These are phyloP conservation scores for Ceratobasidium sp. DNA, from an alignment of 1,284 basidiomycete species.

Conservation along the genomic window DNA sequence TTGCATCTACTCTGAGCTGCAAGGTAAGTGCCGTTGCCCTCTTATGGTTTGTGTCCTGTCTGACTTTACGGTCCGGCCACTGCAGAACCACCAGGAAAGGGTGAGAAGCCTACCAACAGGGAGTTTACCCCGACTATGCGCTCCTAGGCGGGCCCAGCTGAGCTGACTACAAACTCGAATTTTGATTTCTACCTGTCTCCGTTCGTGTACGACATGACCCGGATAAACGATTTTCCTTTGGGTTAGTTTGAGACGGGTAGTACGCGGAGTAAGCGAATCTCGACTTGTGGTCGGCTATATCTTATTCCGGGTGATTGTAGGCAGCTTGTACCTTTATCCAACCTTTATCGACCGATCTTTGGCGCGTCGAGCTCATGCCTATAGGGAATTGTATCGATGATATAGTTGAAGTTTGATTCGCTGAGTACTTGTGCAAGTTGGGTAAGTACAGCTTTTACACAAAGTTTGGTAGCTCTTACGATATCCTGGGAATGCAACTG, in stretches of 20 bases:
- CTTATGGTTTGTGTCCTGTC: background rate
- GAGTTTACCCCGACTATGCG: background rate
- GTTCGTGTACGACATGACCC: constrained; percentile 70
- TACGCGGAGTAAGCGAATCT: constrained; percentile 61
- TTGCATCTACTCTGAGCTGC: too few species aligned
- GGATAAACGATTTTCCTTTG: constrained; percentile 69
- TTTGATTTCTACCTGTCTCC: constrained; percentile 77
- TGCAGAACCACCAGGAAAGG: background rate
- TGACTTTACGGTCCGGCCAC: background rate
- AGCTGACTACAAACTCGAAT: constrained; percentile 54
- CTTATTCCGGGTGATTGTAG: constrained; percentile 47
- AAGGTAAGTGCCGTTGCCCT: too few species aligned
- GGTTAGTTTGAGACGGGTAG: constrained; percentile 74
- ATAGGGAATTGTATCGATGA: background rate
- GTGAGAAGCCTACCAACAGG: background rate
- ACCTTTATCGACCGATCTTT: constrained; percentile 26
- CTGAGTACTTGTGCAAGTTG: constrained; percentile 23
- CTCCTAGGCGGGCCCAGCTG: background rate
- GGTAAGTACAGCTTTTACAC: background rate
- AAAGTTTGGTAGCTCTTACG: background rate
- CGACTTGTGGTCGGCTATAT: background rate
- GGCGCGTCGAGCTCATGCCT: background rate
- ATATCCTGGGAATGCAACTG: constrained; percentile 65
- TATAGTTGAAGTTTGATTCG: constrained; percentile 10
- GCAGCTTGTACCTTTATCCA: constrained; percentile 26